These are phyloP conservation scores for Epichloe bromicola DNA, from an alignment of 2,329 filamentous ascomycete species.

Conservation along the genomic window DNA sequence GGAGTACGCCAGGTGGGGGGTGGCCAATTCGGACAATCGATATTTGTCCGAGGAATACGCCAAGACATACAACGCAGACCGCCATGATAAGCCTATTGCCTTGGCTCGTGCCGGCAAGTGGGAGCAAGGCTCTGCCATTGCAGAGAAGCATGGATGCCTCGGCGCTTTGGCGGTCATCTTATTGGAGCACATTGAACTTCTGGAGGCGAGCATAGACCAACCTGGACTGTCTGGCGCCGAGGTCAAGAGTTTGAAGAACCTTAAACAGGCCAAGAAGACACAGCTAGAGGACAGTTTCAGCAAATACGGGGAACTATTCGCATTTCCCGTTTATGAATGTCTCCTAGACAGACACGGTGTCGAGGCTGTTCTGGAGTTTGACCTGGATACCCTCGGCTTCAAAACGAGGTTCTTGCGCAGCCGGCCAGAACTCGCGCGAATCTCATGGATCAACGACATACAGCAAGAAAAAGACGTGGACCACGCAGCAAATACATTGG, in stretches of 20 bases:
- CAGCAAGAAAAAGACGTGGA: constrained; percentile 61
- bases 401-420: constrained; percentile 69
- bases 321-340: constrained; percentile 67
- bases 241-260: constrained; percentile 16
- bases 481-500: constrained; percentile 57
- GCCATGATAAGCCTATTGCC: constrained; percentile 37
- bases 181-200: constrained; percentile 36
- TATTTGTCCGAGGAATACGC: constrained; percentile 31
- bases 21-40: constrained; percentile 30
- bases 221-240: constrained; percentile 17
- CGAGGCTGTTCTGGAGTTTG: constrained; percentile 56
- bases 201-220: constrained; percentile 18
- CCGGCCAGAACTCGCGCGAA: constrained; percentile 56
- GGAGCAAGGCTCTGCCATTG: constrained; percentile 44
- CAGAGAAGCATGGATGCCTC: constrained; percentile 43
- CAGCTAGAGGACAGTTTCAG: constrained; percentile 41
- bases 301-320: constrained; percentile 53
- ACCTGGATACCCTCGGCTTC: constrained; percentile 52
- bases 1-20: constrained; percentile 40
- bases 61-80: constrained; percentile 35
- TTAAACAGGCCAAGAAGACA: constrained; percentile 30
- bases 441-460: constrained; percentile 94
- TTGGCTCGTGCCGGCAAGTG: constrained; percentile 43
- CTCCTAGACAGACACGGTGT: constrained; percentile 57
- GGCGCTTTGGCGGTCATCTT: constrained; percentile 43